These are phyloP conservation scores for Cladophialophora carrionii DNA, from an alignment of 2,329 filamentous ascomycete genomes.

Conservation along the genomic window DNA sequence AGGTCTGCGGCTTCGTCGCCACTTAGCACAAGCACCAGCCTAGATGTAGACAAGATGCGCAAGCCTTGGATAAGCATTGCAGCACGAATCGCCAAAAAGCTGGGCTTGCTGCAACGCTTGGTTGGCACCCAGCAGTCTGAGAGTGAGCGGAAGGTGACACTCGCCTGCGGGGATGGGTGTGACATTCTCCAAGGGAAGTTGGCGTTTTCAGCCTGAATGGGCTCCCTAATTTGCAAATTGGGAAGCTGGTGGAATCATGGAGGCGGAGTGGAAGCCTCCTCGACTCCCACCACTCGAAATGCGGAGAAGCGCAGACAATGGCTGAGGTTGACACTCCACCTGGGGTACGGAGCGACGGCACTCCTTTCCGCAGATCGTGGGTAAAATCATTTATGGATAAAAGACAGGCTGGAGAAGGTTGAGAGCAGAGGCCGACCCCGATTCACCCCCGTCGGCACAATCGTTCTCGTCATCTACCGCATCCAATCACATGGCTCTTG, in stretches of 20 bases:
- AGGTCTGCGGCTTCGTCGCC: slow-evolving; percentile 9
- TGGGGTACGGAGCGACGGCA: slow-evolving; percentile 18
- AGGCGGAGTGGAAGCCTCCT: neutral
- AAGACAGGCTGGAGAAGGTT: slow-evolving; percentile 2
- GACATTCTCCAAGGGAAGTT: slow-evolving; percentile 12
- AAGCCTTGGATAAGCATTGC: slow-evolving; percentile 20
- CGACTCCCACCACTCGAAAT: neutral
- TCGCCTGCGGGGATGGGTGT: slow-evolving; percentile 18
- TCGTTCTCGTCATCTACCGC: slow-evolving; percentile 11
- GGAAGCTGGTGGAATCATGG: slow-evolving; percentile 7
- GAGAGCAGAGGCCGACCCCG: neutral
- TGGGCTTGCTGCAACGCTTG: slow-evolving; percentile 23
- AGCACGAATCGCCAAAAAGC: neutral
- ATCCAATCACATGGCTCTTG: neutral
- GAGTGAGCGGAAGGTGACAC: slow-evolving; percentile 9
- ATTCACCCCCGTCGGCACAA: slow-evolving; percentile 13
- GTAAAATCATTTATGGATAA: slow-evolving; percentile 24
- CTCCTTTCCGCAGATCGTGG: slow-evolving; percentile 16
- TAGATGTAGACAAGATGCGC: slow-evolving; percentile 25
- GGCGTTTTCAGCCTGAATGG: slow-evolving; percentile 29
- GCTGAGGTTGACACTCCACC: slow-evolving; percentile 16
- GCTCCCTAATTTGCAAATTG: neutral
- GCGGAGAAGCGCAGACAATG: slow-evolving; percentile 7
- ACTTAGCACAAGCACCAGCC: slow-evolving; percentile 12
- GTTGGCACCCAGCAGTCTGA: slow-evolving; percentile 7